These are phyloP conservation scores for Sclerotinia glacialis DNA, from an alignment of 2,329 filamentous ascomycete species.

Conservation along the genomic window DNA sequence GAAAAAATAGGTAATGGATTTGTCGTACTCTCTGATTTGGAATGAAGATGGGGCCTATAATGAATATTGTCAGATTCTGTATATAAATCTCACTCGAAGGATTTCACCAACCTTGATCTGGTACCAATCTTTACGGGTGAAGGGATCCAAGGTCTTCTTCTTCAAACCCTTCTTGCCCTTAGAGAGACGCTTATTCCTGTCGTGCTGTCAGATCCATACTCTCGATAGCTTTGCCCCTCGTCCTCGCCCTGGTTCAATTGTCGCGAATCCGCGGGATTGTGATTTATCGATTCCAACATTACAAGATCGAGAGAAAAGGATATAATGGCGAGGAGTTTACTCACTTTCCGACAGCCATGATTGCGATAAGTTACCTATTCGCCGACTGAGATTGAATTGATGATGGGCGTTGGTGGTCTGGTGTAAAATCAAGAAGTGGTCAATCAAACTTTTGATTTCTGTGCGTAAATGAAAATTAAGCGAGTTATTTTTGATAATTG, in stretches of 20 bases:
- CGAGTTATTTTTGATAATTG: slow-evolving; percentile 8
- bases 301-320: background rate
- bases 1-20: slow-evolving; percentile 21
- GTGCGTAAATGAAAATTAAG: slow-evolving; percentile 23
- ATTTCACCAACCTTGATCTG: slow-evolving; percentile 73
- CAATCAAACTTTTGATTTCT: slow-evolving; percentile 17
- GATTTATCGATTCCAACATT: slow-evolving; percentile 19
- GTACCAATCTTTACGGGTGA: slow-evolving; percentile 99
- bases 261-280: slow-evolving; percentile 4
- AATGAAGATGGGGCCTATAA: slow-evolving; percentile 87
- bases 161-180: slow-evolving; percentile 99
- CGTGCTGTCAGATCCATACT: slow-evolving; percentile 35
- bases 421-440: slow-evolving; percentile 14
- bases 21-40: slow-evolving; percentile 82
- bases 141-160: slow-evolving; percentile 98
- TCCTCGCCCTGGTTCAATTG: slow-evolving; percentile 21
- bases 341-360: slow-evolving; percentile 81
- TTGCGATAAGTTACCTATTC: slow-evolving; percentile 52
- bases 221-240: slow-evolving; percentile 29
- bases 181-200: slow-evolving; percentile 99
- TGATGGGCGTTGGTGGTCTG: slow-evolving; percentile 24
- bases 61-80: slow-evolving; percentile 33
- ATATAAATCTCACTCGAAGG: slow-evolving; percentile 8
- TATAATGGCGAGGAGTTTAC: slow-evolving; percentile 37
- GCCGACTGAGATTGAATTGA: slow-evolving; percentile 30